phyloP scores from a whole-genome alignment of 106 monocot genomes.

The Dioscorea alata region DNA sequence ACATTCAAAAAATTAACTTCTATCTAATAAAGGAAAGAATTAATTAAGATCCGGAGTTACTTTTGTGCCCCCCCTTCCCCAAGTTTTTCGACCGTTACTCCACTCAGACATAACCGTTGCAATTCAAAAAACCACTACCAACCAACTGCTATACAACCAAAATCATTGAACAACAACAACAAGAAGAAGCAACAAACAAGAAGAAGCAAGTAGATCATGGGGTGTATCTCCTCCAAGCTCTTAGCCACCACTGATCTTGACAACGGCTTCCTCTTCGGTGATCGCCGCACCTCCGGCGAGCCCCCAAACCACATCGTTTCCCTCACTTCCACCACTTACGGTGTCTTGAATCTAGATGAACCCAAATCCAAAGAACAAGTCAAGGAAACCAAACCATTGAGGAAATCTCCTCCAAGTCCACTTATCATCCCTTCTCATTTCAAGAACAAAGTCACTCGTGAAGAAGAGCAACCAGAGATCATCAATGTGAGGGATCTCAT shows the following conservation, averaged over 20 bases:
- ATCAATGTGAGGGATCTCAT: constrained; percentile 62
- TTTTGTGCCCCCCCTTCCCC: not conserved
- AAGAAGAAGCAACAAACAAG: not conserved
- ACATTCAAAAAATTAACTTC: too few species aligned
- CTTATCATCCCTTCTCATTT: constrained; percentile 6
- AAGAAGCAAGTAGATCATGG: constrained; percentile 28
- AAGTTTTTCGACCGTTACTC: constrained; percentile 16
- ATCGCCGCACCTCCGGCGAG: not conserved
- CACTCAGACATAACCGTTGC: constrained; percentile 7
- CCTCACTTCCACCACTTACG: constrained; percentile 84
- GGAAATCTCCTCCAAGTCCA: constrained; percentile 1
- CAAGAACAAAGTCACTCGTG: constrained; percentile 11
- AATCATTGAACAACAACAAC: not conserved
- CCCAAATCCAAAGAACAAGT: not conserved
- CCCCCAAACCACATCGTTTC: constrained; percentile 57
- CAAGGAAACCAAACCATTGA: not conserved
- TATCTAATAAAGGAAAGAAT: too few species aligned
- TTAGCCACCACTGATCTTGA: constrained; percentile 22
- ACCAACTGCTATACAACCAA: not conserved
- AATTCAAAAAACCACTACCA: constrained; percentile 13
- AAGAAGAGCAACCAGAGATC: constrained; percentile 35
- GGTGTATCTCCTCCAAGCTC: constrained; percentile 71
- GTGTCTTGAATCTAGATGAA: constrained; percentile 61
- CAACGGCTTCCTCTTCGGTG: not conserved
- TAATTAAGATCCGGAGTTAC: too few species aligned